Percentiles rank a stretch among this genome's conserved stretches.
Evolutionary conservation across 2,329 filamentous ascomycete genomes (phyloP).

Genomic region (Cercospora brassicicola): DNA sequence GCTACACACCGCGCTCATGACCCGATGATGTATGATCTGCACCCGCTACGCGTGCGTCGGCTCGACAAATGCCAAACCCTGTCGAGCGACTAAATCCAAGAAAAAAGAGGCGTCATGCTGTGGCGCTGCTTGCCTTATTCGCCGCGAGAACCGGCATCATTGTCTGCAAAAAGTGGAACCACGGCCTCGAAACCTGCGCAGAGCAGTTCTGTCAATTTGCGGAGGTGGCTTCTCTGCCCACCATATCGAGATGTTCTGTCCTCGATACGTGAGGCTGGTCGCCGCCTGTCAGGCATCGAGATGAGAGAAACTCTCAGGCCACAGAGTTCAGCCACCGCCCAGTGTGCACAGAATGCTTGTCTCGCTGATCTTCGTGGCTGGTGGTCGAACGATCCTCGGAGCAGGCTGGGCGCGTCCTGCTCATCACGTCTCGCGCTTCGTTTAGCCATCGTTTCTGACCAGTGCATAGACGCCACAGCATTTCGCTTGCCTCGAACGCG

Average conservation of each 20-base stretch:
- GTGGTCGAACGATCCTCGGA: neutral
- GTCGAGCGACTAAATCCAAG: neutral
- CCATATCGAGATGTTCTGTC: neutral
- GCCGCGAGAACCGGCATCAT: neutral
- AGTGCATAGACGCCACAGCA: neutral
- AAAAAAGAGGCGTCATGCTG: constrained; percentile 7
- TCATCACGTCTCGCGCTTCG: neutral
- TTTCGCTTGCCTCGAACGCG: neutral
- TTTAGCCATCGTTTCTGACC: neutral
- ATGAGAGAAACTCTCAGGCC: neutral
- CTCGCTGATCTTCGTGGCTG: neutral
- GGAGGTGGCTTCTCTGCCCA: neutral
- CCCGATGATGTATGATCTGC: constrained; percentile 10
- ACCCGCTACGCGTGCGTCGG: neutral
- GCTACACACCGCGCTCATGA: neutral
- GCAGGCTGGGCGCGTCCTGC: constrained; percentile 1
- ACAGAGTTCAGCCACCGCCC: neutral
- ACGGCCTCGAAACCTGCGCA: neutral
- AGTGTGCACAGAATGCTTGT: neutral
- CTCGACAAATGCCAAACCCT: neutral
- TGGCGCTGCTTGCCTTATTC: neutral
- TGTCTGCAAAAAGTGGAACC: neutral
- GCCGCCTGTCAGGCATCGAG: neutral
- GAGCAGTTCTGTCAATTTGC: neutral
- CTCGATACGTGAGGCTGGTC: neutral